phyloP scores from a whole-genome alignment of 2,329 filamentous ascomycete genomes.

The Raffaelea arxii region DNA sequence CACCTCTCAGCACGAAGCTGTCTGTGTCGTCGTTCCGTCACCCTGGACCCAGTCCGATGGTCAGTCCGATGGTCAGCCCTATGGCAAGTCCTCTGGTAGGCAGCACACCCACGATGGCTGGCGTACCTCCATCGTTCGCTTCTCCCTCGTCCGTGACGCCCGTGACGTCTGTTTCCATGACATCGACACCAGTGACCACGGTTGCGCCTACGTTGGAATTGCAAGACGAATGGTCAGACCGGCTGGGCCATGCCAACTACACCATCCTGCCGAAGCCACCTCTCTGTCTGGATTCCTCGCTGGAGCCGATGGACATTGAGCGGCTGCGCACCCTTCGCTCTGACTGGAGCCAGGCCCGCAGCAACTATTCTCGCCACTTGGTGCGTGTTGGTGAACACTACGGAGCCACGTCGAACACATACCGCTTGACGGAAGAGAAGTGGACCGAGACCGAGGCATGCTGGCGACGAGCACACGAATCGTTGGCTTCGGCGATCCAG shows the following conservation, averaged over 20 bases:
- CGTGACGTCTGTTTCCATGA: slow-evolving; percentile 25
- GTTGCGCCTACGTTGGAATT: slow-evolving; percentile 37
- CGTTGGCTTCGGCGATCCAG: slow-evolving; percentile 45
- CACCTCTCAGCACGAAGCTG: slow-evolving; percentile 66
- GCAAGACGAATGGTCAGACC: slow-evolving; percentile 73
- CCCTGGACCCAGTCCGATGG: slow-evolving; percentile 52
- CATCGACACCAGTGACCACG: slow-evolving; percentile 45
- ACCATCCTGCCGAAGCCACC: slow-evolving; percentile 79
- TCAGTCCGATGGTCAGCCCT: no score
- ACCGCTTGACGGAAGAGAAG: slow-evolving; percentile 75
- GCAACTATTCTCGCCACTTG: slow-evolving; percentile 83
- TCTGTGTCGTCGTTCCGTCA: slow-evolving; percentile 66
- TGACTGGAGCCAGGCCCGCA: slow-evolving; percentile 75
- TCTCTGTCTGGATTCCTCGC: no score
- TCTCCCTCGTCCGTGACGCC: slow-evolving; percentile 11
- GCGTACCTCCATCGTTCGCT: slow-evolving; percentile 47
- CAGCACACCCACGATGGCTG: no score
- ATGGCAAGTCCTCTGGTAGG: no score
- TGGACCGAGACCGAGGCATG: slow-evolving; percentile 70
- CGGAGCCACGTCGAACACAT: slow-evolving; percentile 80
- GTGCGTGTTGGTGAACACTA: slow-evolving; percentile 86
- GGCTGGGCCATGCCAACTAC: slow-evolving; percentile 88
- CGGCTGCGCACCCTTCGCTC: slow-evolving; percentile 53
- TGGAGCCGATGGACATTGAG: slow-evolving; percentile 49
- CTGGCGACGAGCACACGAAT: slow-evolving; percentile 64